These are phyloP conservation scores for Mortierella hygrophila DNA, from an alignment of 192 early-diverging fungal species.

Conservation along the genomic window DNA sequence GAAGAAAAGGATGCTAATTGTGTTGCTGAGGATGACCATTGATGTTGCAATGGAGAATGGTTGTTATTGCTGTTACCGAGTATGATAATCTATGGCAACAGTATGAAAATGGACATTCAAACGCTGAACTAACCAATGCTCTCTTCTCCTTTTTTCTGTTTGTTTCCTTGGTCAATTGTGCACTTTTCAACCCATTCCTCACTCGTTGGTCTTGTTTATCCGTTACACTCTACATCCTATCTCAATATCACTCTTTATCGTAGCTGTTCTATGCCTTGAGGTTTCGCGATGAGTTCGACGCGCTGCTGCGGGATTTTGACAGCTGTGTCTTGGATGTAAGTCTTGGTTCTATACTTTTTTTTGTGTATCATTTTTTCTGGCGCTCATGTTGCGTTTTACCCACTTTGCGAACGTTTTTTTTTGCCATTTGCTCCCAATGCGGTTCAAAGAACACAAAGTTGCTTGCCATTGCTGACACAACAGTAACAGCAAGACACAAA, in stretches of 20 bases:
- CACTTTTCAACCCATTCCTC: too few species aligned
- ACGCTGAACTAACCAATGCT: too few species aligned
- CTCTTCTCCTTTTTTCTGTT: too few species aligned
- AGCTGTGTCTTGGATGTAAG: slow-evolving; percentile 56
- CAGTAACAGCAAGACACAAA: not conserved
- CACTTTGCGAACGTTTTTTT: not conserved
- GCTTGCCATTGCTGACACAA: not conserved
- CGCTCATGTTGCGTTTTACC: not conserved
- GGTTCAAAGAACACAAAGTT: not conserved
- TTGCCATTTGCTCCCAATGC: not conserved
- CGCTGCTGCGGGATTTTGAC: slow-evolving; percentile 52
- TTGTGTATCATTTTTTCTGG: not conserved
- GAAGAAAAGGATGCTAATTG: too few species aligned
- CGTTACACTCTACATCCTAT: not conserved
- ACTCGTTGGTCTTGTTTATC: not conserved
- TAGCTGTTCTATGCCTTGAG: slow-evolving; percentile 51
- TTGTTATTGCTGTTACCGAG: too few species aligned
- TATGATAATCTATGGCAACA: too few species aligned
- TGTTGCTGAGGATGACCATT: too few species aligned
- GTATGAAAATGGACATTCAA: too few species aligned
- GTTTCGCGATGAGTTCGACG: slow-evolving; percentile 53
- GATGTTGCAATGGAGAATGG: too few species aligned
- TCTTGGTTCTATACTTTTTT: not conserved
- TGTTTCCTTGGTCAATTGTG: too few species aligned
- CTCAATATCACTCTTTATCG: not conserved